Evolutionary conservation across 2,329 filamentous ascomycete species (phyloP), one percentile per base, ranked within the genome.

Genomic region (Claviceps digitariae): DNA sequence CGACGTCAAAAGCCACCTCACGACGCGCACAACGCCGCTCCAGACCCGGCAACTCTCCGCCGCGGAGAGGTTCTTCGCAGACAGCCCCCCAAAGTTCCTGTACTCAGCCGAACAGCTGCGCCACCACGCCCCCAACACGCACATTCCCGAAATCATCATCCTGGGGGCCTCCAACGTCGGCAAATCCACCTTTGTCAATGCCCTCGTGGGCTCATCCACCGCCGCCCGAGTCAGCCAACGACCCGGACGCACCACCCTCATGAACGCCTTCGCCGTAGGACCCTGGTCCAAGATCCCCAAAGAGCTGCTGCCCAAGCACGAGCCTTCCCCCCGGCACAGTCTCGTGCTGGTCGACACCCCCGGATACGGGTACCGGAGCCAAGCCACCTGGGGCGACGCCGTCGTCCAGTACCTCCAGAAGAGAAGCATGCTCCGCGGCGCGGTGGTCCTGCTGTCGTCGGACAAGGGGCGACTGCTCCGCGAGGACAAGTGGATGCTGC

Each of bases 101-200:
- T 79, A 78, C 68, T 74, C 74, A 17, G 74, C 74, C 20, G 70
- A 70, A 40, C 60, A 63, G 46, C 73, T 79, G 57, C 69, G 73
- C 52, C 62, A 76, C 60, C 70, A 81, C 55, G 70, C 69, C 31
- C 62, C 71, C 60, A 81, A 81, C 63, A 72, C 71, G 25, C 69
- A 70, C 56, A 67, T 74, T 4, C 79, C 79, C 46, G 79, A 82
- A 58, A 78, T 95, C 50, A 85, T 87, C 63, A 77, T 95, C 47
- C 81, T 94, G 40, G 89, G 89, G 45, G 89, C 90, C 61, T 90
- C 88, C 58, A 95, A 95, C 64, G 88, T 90, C 44, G 89, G 89
- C 63, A 95, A 95, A 67, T 93, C 87, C 1, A 88, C 87, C 17
- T 86, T 94, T 59, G 83, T 95, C 69, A 95, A 95, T 63, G 85